Base-by-base conservation (phyloP, 2,329 filamentous ascomycete genomes). In the Drechslera avenae region DNA sequence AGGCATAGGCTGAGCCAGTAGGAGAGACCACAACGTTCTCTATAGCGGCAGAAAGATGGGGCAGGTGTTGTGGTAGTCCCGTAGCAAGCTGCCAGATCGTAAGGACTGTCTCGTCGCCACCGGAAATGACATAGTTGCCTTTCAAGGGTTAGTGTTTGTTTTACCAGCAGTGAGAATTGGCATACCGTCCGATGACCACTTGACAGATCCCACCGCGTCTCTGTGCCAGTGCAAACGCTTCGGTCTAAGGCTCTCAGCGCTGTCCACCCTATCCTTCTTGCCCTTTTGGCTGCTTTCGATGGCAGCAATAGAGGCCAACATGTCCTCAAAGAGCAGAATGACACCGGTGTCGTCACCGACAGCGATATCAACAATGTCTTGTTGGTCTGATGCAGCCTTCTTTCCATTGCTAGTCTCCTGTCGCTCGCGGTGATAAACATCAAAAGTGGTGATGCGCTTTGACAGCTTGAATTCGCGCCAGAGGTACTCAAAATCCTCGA, bases 71-170 rank as follows among this genome's bases (percentile, higher is more conserved):
- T 65, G 85, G 86, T 69, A 87, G 87, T 56, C 86, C 86, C 0
- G 93, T 97, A 60, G 95, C 90, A 50, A 97, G 79, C 74, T 99
- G 94, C 92, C 92, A 97, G 26, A 97, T 78, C 7, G 96, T 90
- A 34, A 99, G 79, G 16, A 91, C 89, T 6, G 91, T 92, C 75
- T 99, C 94, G 17, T 86, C 85, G 26, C 94, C 94, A 67, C 94
- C 94, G 49, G 94, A 97, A 44, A 99, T 87, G 52, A 99, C 76
- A 72, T 99, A 99, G 69, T 96, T 91, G 42, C 90, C 90, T 94
- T 34, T 18, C 10, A 5, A 16, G 4, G 34, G 30, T 59, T 13
- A 54, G 46, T 13, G 19, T 4, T 2, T 9, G 7, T 16, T 39
- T 28, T 58, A 36, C 59, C 41, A 42, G n/a, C 36, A 50, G 4